A percentile compares a stretch with the other conserved stretches of the same genome.
These are phyloP conservation scores for Ophiosphaerella narmari DNA, from an alignment of 2,329 filamentous ascomycete species.

Conservation along the genomic window DNA sequence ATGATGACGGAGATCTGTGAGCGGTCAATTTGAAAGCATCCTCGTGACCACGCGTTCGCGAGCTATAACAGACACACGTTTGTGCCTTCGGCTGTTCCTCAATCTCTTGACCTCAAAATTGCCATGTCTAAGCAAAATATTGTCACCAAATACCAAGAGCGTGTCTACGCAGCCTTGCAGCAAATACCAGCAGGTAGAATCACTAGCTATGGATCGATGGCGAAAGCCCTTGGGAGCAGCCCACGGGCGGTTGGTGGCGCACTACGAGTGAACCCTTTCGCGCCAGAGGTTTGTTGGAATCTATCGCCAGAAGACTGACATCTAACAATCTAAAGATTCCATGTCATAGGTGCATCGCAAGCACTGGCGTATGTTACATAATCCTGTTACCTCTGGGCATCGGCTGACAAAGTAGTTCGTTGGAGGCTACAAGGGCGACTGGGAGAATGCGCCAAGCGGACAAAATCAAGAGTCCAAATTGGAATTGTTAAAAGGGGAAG, in stretches of 20 bases:
- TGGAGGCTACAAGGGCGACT: conserved; percentile 72
- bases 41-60: conserved; percentile 36
- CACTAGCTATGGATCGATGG: conserved; percentile 77
- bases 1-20: conserved; percentile 9
- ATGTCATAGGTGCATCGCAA: conserved; percentile 80
- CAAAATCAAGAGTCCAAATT: conserved; percentile 69
- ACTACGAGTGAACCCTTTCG: conserved; percentile 78
- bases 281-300: conserved; percentile 57
- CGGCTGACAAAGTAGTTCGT: conserved; percentile 46
- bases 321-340: conserved; percentile 57
- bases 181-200: conserved; percentile 77
- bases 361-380: conserved; percentile 60
- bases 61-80: conserved; percentile 10
- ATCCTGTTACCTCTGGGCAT: neutral
- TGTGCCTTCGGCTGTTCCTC: neutral
- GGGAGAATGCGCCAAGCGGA: conserved; percentile 64
- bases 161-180: conserved; percentile 72
- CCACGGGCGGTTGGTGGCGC: conserved; percentile 79
- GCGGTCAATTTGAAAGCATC: conserved; percentile 40
- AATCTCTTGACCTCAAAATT: neutral
- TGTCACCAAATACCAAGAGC: conserved; percentile 45
- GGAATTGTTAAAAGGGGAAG: conserved; percentile 64
- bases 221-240: conserved; percentile 69
- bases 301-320: too few species aligned
- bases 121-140: conserved; percentile 28